Percentiles rank a stretch among this genome's conserved stretches.
Conservation (phyloP, 495 filamentous ascomycete species). For the Lasiosphaeria hispida region DNA sequence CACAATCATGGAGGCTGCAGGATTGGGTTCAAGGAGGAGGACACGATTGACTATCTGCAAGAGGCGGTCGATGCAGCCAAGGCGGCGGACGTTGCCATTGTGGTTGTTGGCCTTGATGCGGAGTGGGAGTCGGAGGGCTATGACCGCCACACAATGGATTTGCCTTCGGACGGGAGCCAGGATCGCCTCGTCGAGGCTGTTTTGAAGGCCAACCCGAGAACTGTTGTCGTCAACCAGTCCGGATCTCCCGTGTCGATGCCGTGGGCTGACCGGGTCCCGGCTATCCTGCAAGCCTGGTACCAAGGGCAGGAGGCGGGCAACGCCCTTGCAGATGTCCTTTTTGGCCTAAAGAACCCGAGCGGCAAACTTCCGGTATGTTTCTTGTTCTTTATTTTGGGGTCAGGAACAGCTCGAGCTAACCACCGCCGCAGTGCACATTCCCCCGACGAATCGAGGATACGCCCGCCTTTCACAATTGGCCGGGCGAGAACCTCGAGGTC, state of each 20-base stretch:
- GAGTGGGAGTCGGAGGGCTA: slow-evolving; percentile 92
- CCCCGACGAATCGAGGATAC: slow-evolving; percentile 74
- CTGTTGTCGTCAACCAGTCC: slow-evolving; percentile 78
- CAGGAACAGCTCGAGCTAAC: slow-evolving; percentile 27
- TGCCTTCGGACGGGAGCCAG: slow-evolving; percentile 66
- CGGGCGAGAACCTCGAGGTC: slow-evolving; percentile 72
- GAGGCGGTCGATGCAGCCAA: slow-evolving; percentile 69
- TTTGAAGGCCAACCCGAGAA: slow-evolving; percentile 65
- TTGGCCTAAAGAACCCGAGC: slow-evolving; percentile 79
- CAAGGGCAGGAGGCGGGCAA: slow-evolving; percentile 89
- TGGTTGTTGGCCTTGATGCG: slow-evolving; percentile 75
- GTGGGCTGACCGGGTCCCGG: slow-evolving; percentile 66
- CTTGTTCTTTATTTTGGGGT: slow-evolving; percentile 2
- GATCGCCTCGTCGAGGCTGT: slow-evolving; percentile 72
- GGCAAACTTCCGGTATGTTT: slow-evolving; percentile 70
- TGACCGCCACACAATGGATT: slow-evolving; percentile 79
- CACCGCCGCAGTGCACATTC: slow-evolving; percentile 54
- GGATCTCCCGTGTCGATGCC: slow-evolving; percentile 86
- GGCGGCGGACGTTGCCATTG: slow-evolving; percentile 69
- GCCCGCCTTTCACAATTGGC: slow-evolving; percentile 81
- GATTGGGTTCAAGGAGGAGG: slow-evolving; percentile 70
- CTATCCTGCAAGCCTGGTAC: slow-evolving; percentile 76
- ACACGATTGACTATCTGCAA: slow-evolving; percentile 65
- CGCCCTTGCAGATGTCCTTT: slow-evolving; percentile 80
- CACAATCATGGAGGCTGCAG: slow-evolving; percentile 71